Percentiles rank a stretch among this genome's conserved stretches.
Evolutionary conservation across 1,284 basidiomycete species (phyloP).

Genomic region (Ustilago vetiveriae): DNA sequence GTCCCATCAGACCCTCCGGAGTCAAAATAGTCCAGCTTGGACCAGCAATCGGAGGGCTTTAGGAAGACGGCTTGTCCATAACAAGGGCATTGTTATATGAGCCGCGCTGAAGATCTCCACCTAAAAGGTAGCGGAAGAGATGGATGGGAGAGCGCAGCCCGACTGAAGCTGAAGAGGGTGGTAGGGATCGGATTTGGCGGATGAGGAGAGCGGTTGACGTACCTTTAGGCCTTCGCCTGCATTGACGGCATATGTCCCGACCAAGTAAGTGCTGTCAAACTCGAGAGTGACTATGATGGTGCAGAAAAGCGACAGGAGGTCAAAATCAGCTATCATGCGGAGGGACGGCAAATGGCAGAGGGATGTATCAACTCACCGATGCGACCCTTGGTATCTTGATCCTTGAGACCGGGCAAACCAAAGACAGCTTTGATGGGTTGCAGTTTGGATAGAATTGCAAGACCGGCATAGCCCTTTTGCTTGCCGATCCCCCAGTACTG

Average conservation of each 20-base stretch:
- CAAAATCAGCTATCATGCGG: background rate
- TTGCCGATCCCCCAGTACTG: constrained; percentile 65
- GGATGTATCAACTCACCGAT: constrained; percentile 27
- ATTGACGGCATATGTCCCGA: constrained; percentile 89
- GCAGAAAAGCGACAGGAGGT: constrained; percentile 53
- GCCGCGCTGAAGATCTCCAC: constrained; percentile 22
- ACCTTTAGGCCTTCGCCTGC: constrained; percentile 83
- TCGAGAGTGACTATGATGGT: constrained; percentile 77
- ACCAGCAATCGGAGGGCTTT: constrained; percentile 18
- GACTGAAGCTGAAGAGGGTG: background rate
- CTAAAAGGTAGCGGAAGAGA: constrained; percentile 31
- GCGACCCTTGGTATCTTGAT: constrained; percentile 53
- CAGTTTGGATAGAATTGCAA: constrained; percentile 80
- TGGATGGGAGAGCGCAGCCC: constrained; percentile 12
- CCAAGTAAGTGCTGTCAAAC: constrained; percentile 76
- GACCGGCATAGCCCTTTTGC: constrained; percentile 73
- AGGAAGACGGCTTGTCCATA: constrained; percentile 21
- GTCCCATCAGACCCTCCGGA: constrained; percentile 35
- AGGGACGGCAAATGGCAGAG: background rate
- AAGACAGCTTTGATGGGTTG: constrained; percentile 73
- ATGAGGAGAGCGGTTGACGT: constrained; percentile 2
- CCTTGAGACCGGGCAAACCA: constrained; percentile 72
- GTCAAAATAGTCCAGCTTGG: background rate
- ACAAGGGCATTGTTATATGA: constrained; percentile 12
- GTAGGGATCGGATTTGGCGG: background rate